Evolutionary conservation across 441 rosid species (phyloP).

Genomic region (Hura crepitans): DNA sequence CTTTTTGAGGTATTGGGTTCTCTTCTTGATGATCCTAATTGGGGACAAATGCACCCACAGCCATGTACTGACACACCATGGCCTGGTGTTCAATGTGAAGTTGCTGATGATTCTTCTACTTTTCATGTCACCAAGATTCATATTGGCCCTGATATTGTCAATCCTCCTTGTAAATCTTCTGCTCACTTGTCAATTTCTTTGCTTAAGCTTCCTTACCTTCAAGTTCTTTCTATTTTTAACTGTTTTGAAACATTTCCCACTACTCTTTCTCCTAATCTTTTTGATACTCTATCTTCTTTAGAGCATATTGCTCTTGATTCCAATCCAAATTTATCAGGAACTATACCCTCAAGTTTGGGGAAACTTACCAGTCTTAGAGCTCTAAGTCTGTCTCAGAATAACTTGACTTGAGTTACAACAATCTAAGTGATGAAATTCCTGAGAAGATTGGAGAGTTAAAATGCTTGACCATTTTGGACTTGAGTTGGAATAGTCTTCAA

Average conservation of each 20-base stretch:
- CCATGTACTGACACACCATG: slow-evolving; percentile 52
- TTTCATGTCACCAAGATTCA: slow-evolving; percentile 44
- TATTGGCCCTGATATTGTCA: slow-evolving; percentile 38
- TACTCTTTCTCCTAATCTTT: slow-evolving; percentile 27
- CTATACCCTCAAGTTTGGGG: slow-evolving; percentile 35
- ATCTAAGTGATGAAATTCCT: slow-evolving; percentile 41
- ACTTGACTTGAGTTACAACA: slow-evolving; percentile 45
- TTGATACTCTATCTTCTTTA: slow-evolving; percentile 32
- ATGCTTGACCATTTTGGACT: slow-evolving; percentile 37
- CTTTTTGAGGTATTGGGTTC: slow-evolving; percentile 37
- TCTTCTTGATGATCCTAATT: slow-evolving; percentile 37
- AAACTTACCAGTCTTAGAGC: slow-evolving; percentile 29
- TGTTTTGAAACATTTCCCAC: slow-evolving; percentile 34
- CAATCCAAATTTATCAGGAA: slow-evolving; percentile 39
- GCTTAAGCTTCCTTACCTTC: slow-evolving; percentile 40
- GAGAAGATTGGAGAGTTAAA: slow-evolving; percentile 29
- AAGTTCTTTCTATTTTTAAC: slow-evolving; percentile 38
- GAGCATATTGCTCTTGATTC: slow-evolving; percentile 39
- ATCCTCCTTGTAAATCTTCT: slow-evolving; percentile 40
- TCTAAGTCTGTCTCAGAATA: slow-evolving; percentile 37
- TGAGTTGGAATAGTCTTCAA: slow-evolving; percentile 36
- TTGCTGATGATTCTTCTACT: slow-evolving; percentile 26
- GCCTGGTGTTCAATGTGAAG: slow-evolving; percentile 48
- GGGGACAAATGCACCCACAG: slow-evolving; percentile 36
- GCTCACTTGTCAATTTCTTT: slow-evolving; percentile 38